Evolutionary conservation across 176 grass and related monocot species (phyloP).

Genomic region (Zoysia japonica): DNA sequence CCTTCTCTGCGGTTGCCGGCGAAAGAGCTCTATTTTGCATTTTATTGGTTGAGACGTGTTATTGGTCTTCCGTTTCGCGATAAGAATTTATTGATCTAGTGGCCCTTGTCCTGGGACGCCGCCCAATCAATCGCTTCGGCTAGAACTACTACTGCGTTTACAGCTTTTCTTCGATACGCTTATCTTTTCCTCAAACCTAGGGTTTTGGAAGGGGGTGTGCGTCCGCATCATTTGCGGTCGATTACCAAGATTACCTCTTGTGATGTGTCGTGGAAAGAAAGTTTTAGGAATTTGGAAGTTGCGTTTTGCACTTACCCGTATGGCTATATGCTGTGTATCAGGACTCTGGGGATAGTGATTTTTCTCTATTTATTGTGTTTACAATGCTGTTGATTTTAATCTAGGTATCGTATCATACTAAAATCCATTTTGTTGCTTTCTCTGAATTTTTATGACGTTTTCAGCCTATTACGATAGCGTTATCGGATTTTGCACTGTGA

Average conservation of each 20-base stretch:
- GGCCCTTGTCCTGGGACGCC: neutral
- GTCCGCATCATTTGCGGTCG: neutral
- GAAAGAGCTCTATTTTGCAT: neutral
- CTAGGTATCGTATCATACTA: slow-evolving; percentile 8
- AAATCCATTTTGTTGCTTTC: neutral
- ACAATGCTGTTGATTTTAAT: neutral
- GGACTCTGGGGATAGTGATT: neutral
- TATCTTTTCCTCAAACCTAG: neutral
- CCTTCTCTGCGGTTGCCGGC: neutral
- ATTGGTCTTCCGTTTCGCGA: neutral
- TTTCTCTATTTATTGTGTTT: neutral
- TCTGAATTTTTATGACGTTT: neutral
- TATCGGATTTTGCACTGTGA: neutral
- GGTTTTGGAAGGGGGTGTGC: neutral
- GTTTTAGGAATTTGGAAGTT: neutral
- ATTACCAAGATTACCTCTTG: neutral
- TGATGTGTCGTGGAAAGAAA: neutral
- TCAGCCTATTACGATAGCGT: neutral
- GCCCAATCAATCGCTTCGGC: slow-evolving; percentile 6
- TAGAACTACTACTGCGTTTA: neutral
- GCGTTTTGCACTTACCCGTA: neutral
- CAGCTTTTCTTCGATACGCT: neutral
- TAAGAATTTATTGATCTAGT: slow-evolving; percentile 18
- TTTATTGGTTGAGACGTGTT: neutral
- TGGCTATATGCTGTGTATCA: neutral